Percentiles rank a stretch among this genome's conserved stretches.
These are phyloP conservation scores for Ehretia macrophylla DNA, from an alignment of 257 asterid genomes.

Conservation along the genomic window DNA sequence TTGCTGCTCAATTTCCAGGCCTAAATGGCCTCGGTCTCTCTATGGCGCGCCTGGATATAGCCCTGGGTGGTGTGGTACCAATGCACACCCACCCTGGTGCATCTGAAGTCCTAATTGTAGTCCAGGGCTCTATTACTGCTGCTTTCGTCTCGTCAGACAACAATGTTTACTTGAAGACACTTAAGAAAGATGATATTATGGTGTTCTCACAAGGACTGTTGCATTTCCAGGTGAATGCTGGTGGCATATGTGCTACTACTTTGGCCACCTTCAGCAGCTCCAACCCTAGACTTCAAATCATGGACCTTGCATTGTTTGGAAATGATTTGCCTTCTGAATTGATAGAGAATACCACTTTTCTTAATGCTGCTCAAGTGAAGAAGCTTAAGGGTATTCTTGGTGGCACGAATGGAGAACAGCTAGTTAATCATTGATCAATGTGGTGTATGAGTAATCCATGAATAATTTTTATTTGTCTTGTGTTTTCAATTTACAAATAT, in stretches of 20 bases:
- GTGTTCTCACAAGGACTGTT: constrained; percentile 62
- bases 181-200: constrained; percentile 58
- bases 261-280: constrained; percentile 60
- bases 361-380: constrained; percentile 49
- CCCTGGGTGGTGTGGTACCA: constrained; percentile 55
- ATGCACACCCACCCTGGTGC: constrained; percentile 85
- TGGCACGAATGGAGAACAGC: constrained; percentile 22
- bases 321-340: constrained; percentile 41
- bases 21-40: constrained; percentile 74
- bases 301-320: constrained; percentile 53
- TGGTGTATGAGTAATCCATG: too few relatives aligned
- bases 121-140: constrained; percentile 37
- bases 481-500: too few relatives aligned
- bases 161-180: constrained; percentile 44
- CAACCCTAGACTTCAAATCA: constrained; percentile 60
- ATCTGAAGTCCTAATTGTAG: constrained; percentile 45
- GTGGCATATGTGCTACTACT: constrained; percentile 45
- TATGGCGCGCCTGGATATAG: constrained; percentile 61
- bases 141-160: constrained; percentile 62
- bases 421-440: not conserved
- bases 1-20: constrained; percentile 65
- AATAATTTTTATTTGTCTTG: too few relatives aligned
- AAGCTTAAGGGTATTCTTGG: constrained; percentile 54
- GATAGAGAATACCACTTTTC: constrained; percentile 53
- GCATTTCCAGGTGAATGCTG: constrained; percentile 70